These are phyloP conservation scores for Dalbergia cultrata DNA, from an alignment of 306 rosid genomes.

Conservation along the genomic window DNA sequence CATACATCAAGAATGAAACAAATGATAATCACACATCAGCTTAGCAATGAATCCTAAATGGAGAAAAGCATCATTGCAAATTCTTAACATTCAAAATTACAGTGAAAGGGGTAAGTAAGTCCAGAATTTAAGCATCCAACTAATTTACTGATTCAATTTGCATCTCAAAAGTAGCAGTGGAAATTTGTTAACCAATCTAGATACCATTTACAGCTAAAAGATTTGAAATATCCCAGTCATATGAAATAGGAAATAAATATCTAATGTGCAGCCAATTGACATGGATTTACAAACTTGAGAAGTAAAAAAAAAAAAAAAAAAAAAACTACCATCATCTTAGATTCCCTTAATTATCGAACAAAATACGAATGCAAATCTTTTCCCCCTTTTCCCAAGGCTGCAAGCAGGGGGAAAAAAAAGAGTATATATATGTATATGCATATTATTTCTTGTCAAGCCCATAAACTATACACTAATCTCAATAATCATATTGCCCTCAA, in stretches of 20 bases:
- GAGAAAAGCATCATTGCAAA: not conserved
- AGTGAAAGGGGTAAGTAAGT: not conserved
- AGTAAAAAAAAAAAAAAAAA: not conserved
- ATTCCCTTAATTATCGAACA: constrained; percentile 13
- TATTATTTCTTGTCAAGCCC: not conserved
- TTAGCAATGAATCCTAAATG: no score
- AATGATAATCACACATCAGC: no score
- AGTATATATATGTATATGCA: no score
- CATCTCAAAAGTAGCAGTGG: no score
- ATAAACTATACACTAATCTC: not conserved
- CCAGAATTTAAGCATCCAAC: not conserved
- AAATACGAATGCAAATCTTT: constrained; percentile 1
- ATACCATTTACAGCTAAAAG: constrained; percentile 19
- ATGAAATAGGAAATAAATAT: not conserved
- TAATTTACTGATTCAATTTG: no score
- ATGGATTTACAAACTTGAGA: not conserved
- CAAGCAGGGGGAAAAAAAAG: no score
- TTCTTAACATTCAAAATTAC: not conserved
- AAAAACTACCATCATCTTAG: not conserved
- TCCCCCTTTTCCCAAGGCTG: no score
- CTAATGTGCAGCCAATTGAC: constrained; percentile 1
- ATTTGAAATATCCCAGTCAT: not conserved
- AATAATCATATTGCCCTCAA: not conserved
- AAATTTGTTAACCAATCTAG: constrained; percentile 8
- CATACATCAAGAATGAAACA: not conserved